Evolutionary conservation across 2,329 filamentous ascomycete species (phyloP), one percentile per base, ranked within the genome.

Genomic region (Alternaria tenuissima): DNA sequence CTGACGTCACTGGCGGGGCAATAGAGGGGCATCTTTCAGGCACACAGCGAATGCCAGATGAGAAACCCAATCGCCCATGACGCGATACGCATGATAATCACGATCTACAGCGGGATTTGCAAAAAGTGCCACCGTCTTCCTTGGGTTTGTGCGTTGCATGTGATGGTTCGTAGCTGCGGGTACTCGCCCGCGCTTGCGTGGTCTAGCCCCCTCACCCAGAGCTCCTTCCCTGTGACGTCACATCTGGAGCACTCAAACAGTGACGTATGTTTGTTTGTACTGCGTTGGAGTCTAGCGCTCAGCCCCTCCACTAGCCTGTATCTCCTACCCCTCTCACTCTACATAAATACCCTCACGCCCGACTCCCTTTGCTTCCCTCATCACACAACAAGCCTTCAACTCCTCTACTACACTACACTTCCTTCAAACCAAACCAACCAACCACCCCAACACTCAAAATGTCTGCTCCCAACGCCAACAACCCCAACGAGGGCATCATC

Each of bases 381-480:
- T 67, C 55, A 68, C 65, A 57, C 56, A 49, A 52, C 60, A 68
- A 65, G 52, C 52, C 52, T 49, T 47, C 52, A 51, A 20, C 20
- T 36, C 38, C 51, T 55, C 39, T 41, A 55, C 43, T 30, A 42
- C 42, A 49, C 20, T 26, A n/a, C 53, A 57, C 55, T 38, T 56
- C 49, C 30, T 12, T 43, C 28, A 59, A 59, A 48, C 44, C 36
- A 16, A 42, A 22, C 53, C 59, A 61, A 55, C 42, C 61, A 55
- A 61, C 57, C 56, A 65, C n/a, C 36, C 42, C 58, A 64, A 63
- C 56, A 62, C 63, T 69, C 77, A 80, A 71, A 57, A 81, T 81
- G 79, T 79, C 79, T 79, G 78, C 76, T 59, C 79, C 79, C 68
- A 81, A 81, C 77, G 76, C 72, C 69, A 76, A 81, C 73, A 75